phyloP scores from a whole-genome alignment of 441 rosid species.

The Codiaeum variegatum region DNA sequence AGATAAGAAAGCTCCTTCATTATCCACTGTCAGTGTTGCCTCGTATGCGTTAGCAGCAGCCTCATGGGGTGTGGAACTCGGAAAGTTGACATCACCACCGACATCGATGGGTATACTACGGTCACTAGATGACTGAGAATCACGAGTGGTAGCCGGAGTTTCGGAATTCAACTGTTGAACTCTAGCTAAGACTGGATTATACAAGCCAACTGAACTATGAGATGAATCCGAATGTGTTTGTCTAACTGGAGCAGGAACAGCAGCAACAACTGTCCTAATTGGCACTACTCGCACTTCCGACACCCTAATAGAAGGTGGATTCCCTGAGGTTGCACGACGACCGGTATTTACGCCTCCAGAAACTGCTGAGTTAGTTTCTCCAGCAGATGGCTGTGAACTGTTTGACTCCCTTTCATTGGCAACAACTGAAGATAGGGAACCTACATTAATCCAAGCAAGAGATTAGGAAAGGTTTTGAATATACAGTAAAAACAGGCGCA shows the following conservation, averaged over 20 bases:
- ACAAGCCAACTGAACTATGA: background rate
- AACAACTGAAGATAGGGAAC: background rate
- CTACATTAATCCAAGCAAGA: background rate
- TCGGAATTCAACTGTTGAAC: background rate
- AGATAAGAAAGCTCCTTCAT: constrained; percentile 2
- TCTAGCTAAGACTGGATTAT: background rate
- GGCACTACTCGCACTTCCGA: background rate
- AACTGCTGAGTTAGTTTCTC: background rate
- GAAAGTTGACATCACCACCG: background rate
- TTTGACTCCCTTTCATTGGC: background rate
- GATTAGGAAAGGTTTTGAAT: background rate
- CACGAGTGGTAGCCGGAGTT: background rate
- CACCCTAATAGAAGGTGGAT: background rate
- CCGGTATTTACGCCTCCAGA: background rate
- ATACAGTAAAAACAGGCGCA: background rate
- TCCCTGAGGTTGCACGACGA: background rate
- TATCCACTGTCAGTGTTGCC: background rate
- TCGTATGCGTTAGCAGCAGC: background rate
- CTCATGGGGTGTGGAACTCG: background rate
- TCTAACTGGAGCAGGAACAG: background rate
- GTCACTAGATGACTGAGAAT: background rate
- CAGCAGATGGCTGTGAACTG: background rate
- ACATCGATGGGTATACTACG: background rate
- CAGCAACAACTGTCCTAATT: background rate
- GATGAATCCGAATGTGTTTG: background rate